Base-by-base conservation (phyloP, 371 early-diverging fungal genomes). In the Mucor circinelloides region DNA sequence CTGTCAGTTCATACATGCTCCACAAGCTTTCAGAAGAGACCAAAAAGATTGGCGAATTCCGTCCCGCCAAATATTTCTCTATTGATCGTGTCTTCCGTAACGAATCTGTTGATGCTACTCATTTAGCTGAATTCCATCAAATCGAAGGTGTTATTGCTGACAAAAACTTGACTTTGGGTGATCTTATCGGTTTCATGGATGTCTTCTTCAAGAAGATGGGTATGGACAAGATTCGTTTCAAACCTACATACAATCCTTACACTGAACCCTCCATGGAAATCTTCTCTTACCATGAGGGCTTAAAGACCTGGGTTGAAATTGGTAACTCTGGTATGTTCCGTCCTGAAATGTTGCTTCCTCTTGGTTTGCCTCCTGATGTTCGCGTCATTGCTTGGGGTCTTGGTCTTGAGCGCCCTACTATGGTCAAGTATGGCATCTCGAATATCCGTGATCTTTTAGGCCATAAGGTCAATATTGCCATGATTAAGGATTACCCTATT, bases 271-370 rank as follows among this genome's bases (percentile, higher is more conserved):
- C 94, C 68, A 94, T 99, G 98, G 99, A 99, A 77, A 97, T 99
- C 74, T 99, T 99, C 87, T 95, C 99, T 46, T 99, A 95, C 86
- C 99, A 99, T 79, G 93, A 83, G 73, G 95, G 95, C 32, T 87
- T 99, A 71, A 88, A 92, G 67, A 91, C 92, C 81, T 99, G 99
- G 99, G 97, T 99, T 60, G 99, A 99, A 83, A 93, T 99, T 58
- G 99, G 99, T 63, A 99, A 99, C 91, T 95, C 96, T 21, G 99
- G 99, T 68, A 96, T 99, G 93, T 99, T 99, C 94, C 92, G 99
- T 55, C 99, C 99, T 5, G 99, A 99, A 84, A 97, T 99, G 98
- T 87, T 99, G 74, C 84, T 89, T 28, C 97, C 99, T 40, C 88
- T 99, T 81, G 99, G 99, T 13, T 88, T 99, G 65, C 95, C 95